A percentile compares a stretch with the other conserved stretches of the same genome.
Evolutionary conservation across 176 grass and related monocot species (phyloP).

Genomic region (Musa troglodytarum): DNA sequence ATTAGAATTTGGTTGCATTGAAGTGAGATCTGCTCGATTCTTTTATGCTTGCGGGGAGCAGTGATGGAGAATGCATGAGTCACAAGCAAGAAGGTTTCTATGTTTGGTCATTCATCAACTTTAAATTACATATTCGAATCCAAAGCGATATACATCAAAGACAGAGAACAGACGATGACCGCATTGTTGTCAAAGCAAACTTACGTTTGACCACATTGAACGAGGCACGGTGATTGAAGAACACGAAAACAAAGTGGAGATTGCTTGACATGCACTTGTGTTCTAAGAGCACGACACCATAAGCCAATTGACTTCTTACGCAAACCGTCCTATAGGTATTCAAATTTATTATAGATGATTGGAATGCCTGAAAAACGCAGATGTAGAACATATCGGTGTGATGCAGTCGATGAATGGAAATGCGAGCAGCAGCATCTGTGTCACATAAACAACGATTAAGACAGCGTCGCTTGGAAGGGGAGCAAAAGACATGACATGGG

Average conservation of each 20-base stretch:
- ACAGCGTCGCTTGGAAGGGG: slow-evolving; percentile 1
- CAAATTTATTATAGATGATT: too few species aligned
- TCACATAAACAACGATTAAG: not conserved
- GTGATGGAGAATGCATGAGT: not conserved
- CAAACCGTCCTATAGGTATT: too few species aligned
- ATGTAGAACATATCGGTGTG: too few species aligned
- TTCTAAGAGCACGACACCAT: not conserved
- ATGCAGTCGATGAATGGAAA: too few species aligned
- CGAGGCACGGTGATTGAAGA: not conserved
- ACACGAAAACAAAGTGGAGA: not conserved
- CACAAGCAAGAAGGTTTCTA: not conserved
- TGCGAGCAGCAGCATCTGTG: not conserved
- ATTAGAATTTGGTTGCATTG: not conserved
- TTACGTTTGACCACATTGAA: not conserved
- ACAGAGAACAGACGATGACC: too few species aligned
- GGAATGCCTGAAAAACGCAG: too few species aligned
- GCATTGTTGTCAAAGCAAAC: not conserved
- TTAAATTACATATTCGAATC: too few species aligned
- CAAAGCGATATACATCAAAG: too few species aligned
- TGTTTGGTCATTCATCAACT: too few species aligned
- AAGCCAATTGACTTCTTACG: not conserved
- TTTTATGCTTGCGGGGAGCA: not conserved
- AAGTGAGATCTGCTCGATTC: not conserved
- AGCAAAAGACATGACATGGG: not conserved
- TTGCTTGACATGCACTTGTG: not conserved